Evolutionary conservation across 495 filamentous ascomycete genomes (phyloP).

Genomic region (Trichoderma asperelloides): DNA sequence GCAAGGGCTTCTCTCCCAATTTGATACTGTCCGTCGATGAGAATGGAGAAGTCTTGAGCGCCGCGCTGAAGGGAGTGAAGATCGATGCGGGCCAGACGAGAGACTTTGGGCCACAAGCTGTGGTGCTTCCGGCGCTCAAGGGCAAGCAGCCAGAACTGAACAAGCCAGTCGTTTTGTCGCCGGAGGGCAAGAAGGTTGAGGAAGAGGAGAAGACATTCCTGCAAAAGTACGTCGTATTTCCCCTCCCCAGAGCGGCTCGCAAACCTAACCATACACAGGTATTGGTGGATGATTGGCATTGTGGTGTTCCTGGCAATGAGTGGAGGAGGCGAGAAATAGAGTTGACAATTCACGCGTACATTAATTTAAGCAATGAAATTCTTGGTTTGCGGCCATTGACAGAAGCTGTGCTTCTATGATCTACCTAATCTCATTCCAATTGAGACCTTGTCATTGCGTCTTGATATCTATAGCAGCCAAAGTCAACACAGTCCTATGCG

Average conservation of each 20-base stretch:
- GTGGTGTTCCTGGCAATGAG: conserved; percentile 27
- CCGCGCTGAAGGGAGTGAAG: conserved; percentile 29
- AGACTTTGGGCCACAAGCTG: conserved; percentile 48
- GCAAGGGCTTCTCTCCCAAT: conserved; percentile 43
- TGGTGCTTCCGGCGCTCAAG: conserved; percentile 32
- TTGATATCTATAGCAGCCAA: neutral
- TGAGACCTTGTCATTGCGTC: neutral
- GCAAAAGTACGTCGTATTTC: conserved; percentile 53
- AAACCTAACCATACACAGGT: conserved; percentile 28
- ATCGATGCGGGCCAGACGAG: conserved; percentile 48
- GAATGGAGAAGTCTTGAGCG: conserved; percentile 31
- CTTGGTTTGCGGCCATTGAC: neutral
- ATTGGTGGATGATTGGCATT: conserved; percentile 45
- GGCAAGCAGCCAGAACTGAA: conserved; percentile 53
- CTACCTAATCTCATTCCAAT: neutral
- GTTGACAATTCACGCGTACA: conserved; percentile 8
- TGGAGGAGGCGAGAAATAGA: conserved; percentile 27
- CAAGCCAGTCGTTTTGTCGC: conserved; percentile 52
- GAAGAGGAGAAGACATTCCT: conserved; percentile 58
- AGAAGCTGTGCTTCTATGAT: neutral
- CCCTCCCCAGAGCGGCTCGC: conserved; percentile 19
- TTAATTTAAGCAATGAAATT: neutral
- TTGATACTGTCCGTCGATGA: conserved; percentile 36
- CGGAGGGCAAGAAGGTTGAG: conserved; percentile 49
- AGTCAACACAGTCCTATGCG: too few relatives aligned